A percentile compares a stretch with the other conserved stretches of the same genome.
phyloP scores from a whole-genome alignment of 116 monocot species.

The Papilionanthe hybrid region DNA sequence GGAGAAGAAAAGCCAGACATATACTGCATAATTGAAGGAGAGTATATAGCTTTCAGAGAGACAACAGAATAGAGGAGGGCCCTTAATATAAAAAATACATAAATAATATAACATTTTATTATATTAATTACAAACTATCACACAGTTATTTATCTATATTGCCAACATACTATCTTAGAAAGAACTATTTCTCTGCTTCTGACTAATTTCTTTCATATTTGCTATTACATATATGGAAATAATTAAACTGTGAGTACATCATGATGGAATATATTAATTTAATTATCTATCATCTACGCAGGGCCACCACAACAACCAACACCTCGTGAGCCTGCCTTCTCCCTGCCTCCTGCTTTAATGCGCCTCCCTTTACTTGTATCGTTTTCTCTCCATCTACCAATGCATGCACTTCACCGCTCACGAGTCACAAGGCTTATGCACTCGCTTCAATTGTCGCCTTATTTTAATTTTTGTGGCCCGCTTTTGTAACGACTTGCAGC shows the following conservation, averaged over 20 bases:
- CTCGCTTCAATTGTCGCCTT: not conserved
- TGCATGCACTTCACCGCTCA: not conserved
- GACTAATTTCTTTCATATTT: too few relatives aligned
- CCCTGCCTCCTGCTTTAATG: slow-evolving; percentile 4
- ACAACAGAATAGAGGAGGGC: not conserved
- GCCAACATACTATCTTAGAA: too few relatives aligned
- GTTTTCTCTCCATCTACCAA: not conserved
- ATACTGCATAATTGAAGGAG: not conserved
- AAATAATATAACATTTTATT: too few relatives aligned
- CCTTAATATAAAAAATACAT: too few relatives aligned
- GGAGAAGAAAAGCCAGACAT: not conserved
- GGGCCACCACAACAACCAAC: not conserved
- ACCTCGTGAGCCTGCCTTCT: slow-evolving; percentile 5
- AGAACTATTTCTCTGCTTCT: too few relatives aligned
- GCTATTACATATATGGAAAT: too few relatives aligned
- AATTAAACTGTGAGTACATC: too few relatives aligned
- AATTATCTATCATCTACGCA: too few relatives aligned
- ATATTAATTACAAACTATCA: too few relatives aligned
- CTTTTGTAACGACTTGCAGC: not conserved
- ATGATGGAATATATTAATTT: too few relatives aligned
- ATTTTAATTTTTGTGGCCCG: slow-evolving; percentile 3
- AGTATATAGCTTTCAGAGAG: not conserved
- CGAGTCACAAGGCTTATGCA: not conserved
- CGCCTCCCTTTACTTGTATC: not conserved
- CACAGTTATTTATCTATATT: too few relatives aligned